Base-by-base conservation (phyloP, 257 asterid genomes). In the Solanum pimpinellifolium region DNA sequence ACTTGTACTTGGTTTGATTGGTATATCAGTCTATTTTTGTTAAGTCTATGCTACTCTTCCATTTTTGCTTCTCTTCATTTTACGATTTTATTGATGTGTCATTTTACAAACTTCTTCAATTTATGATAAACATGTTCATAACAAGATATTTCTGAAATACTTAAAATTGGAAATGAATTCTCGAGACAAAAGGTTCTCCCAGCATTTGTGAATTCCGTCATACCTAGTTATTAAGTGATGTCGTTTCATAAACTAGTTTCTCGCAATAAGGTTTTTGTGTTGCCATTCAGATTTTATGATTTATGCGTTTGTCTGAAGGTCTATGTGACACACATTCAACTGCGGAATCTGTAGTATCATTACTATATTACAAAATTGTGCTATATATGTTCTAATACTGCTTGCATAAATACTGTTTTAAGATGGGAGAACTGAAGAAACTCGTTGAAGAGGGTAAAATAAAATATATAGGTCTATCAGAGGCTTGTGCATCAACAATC, bases 371-470 rank as follows among this genome's bases (percentile, higher is more conserved):
- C 44, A 41, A 47, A 11, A 25, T 37, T 74, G 52, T 78, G 13
- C 23, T 9, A 8, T 80, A 10, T 18, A 47, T 49, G 44, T 81
- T 81, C 85, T 78, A 2, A 46, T 78, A 78, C 41, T 81, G 68
- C 9, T 49, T 21, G 46, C 18, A 1, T 81, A 52, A 52, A 52
- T 16, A 1, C 66, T 59, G 11, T 59, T 59, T 3, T 59, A 49
- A 90, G 92, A 80, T 88, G 87, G 87, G 90, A 59, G 92, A 84
- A 25, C 44, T 90, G 46, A 90, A 90, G 86, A 87, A 88, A 66
- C 86, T 88, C 9, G 89, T 90, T 86, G 90, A 90, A 81, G 92
- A 90, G 89, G 92, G 91, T 3, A 90, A 90, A 85, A 47, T 90
- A 20, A 90, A 88, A 73, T 81, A 87, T 31, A 84, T 90, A 69